Conservation (phyloP, 1,284 basidiomycete species). For the Salmacisia buchloeana region DNA sequence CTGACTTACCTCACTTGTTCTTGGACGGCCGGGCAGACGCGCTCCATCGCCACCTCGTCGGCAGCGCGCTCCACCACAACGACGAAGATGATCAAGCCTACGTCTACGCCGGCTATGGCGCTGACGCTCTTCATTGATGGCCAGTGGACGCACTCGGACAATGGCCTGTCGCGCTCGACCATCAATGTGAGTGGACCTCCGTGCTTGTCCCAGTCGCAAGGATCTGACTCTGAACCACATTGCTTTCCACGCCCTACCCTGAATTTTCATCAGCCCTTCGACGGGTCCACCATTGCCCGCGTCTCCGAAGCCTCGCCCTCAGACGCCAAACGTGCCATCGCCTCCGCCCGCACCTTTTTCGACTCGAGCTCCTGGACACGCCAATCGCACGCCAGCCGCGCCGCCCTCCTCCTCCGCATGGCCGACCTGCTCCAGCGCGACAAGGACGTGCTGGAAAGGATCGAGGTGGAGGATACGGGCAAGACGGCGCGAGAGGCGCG, state of each 20-base stretch:
- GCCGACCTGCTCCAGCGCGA: constrained; percentile 45
- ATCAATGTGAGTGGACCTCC: constrained; percentile 26
- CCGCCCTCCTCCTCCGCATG: constrained; percentile 26
- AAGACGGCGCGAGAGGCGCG: constrained; percentile 46
- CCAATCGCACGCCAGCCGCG: constrained; percentile 34
- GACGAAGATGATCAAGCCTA: neutral
- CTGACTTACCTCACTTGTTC: too few relatives aligned
- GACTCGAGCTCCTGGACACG: constrained; percentile 18
- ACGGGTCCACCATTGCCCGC: constrained; percentile 29
- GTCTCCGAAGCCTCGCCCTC: constrained; percentile 42
- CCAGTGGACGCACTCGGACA: constrained; percentile 36
- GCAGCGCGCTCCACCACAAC: neutral
- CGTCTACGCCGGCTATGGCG: neutral
- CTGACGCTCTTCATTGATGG: constrained; percentile 49
- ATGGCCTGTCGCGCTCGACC: constrained; percentile 35
- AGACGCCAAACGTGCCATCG: constrained; percentile 40
- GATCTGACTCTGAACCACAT: too few relatives aligned
- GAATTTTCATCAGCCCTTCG: constrained; percentile 35
- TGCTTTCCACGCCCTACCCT: too few relatives aligned
- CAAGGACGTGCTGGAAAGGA: constrained; percentile 34
- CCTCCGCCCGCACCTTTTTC: constrained; percentile 37
- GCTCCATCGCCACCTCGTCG: neutral
- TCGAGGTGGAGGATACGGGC: constrained; percentile 48
- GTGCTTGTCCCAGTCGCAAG: too few relatives aligned
- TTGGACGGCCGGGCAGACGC: too few relatives aligned